phyloP scores from a whole-genome alignment of 2,329 filamentous ascomycete genomes.

The Alternaria ventricosa region DNA sequence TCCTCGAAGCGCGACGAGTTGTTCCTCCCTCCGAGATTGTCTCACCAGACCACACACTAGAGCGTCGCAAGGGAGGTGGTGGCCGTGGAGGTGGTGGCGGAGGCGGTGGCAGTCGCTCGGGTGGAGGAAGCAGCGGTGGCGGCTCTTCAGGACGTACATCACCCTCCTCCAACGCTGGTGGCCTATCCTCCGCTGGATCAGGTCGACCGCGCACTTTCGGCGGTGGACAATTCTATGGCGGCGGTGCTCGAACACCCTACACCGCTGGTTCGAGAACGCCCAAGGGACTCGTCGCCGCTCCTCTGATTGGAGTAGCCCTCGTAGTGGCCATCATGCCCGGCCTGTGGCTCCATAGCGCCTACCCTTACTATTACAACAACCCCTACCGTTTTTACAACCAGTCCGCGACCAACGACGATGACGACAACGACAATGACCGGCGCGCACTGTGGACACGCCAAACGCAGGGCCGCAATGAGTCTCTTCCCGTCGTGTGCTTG shows the following conservation, averaged over 20 bases:
- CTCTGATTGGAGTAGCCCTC: conserved; percentile 36
- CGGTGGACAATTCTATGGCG: conserved; percentile 70
- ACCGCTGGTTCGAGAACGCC: conserved; percentile 58
- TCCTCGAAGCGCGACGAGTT: conserved; percentile 26
- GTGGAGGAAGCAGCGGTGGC: conserved; percentile 10
- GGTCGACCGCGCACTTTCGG: conserved; percentile 65
- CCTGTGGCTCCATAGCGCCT: conserved; percentile 68
- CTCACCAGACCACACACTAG: conserved; percentile 41
- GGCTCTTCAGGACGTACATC: conserved; percentile 23
- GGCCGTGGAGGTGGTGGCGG: conserved; percentile 40
- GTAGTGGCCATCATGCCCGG: conserved; percentile 60
- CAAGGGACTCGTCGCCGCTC: conserved; percentile 58
- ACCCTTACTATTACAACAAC: conserved; percentile 66
- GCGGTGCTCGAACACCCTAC: conserved; percentile 66
- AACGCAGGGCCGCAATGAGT: conserved; percentile 58
- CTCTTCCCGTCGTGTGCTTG: conserved; percentile 65
- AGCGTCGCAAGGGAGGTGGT: conserved; percentile 49
- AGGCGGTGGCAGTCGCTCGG: conserved; percentile 25
- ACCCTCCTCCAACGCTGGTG: conserved; percentile 42
- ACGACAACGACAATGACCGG: conserved; percentile 37
- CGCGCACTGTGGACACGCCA: conserved; percentile 8
- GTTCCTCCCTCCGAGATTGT: conserved; percentile 28
- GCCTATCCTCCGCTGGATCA: conserved; percentile 62
- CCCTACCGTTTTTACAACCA: conserved; percentile 61
- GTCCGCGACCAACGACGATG: conserved; percentile 50